Conservation (phyloP, 2,329 filamentous ascomycete species). For the Cladophialophora psammophila region DNA sequence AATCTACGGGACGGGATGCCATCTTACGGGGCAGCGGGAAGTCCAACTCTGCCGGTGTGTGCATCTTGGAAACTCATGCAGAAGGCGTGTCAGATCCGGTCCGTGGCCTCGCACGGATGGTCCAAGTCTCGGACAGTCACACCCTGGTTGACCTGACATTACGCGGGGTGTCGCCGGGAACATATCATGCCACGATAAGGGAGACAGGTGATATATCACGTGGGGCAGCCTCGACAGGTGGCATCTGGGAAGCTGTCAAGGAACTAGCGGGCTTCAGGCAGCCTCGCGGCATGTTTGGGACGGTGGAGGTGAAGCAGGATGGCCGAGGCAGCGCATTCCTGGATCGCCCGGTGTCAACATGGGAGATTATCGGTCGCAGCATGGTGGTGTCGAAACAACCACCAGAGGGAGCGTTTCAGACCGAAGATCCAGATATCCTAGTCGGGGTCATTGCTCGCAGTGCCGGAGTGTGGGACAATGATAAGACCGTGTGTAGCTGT, state of each 20-base stretch:
- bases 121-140: slow-evolving; percentile 79
- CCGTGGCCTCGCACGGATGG: slow-evolving; percentile 88
- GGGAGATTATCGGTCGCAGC: slow-evolving; percentile 94
- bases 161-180: slow-evolving; percentile 79
- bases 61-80: slow-evolving; percentile 89
- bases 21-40: slow-evolving; percentile 88
- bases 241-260: slow-evolving; percentile 73
- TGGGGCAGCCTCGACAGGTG: slow-evolving; percentile 82
- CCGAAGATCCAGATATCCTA: slow-evolving; percentile 82
- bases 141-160: slow-evolving; percentile 90
- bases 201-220: slow-evolving; percentile 85
- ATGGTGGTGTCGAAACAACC: slow-evolving; percentile 81
- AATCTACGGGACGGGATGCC: slow-evolving; percentile 88
- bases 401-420: slow-evolving; percentile 62
- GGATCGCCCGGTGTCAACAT: slow-evolving; percentile 83
- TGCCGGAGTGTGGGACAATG: slow-evolving; percentile 98
- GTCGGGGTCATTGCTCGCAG: slow-evolving; percentile 94
- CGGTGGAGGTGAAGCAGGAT: slow-evolving; percentile 74
- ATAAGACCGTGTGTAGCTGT: slow-evolving; percentile 97
- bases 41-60: slow-evolving; percentile 91
- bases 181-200: slow-evolving; percentile 83
- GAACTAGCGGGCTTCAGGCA: slow-evolving; percentile 48
- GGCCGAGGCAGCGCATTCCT: slow-evolving; percentile 82
- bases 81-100: slow-evolving; percentile 70
- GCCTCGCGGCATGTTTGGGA: slow-evolving; percentile 73